These are phyloP conservation scores for Conringia planisiliqua DNA, from an alignment of 345 rosid species.

Conservation along the genomic window DNA sequence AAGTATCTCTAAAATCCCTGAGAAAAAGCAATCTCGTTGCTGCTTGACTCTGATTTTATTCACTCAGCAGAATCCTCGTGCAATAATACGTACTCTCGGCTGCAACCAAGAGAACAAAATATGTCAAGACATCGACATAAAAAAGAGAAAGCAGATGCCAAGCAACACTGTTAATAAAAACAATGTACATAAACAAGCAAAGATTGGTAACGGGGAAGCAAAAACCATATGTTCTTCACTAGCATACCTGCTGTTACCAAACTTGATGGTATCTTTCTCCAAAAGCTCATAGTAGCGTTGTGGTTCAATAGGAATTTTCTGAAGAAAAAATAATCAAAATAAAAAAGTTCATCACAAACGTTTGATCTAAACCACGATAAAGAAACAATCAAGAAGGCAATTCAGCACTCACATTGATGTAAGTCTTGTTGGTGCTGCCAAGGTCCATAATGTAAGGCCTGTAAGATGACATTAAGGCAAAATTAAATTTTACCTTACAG, in stretches of 20 bases:
- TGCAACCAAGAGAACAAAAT: slow-evolving; percentile 37
- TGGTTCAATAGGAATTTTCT: slow-evolving; percentile 83
- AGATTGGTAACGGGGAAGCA: neutral
- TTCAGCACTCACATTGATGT: slow-evolving; percentile 63
- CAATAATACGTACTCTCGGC: slow-evolving; percentile 77
- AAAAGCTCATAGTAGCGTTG: slow-evolving; percentile 87
- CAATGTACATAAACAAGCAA: neutral
- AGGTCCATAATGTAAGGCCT: slow-evolving; percentile 98
- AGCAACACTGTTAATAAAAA: neutral
- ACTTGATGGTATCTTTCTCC: slow-evolving; percentile 90
- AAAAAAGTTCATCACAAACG: slow-evolving; percentile 13
- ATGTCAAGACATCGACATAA: neutral
- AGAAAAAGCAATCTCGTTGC: neutral
- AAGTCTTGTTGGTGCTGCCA: slow-evolving; percentile 95
- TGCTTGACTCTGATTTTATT: neutral
- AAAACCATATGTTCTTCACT: neutral
- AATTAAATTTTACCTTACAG: neutral
- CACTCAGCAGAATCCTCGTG: slow-evolving; percentile 67
- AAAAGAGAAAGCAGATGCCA: neutral
- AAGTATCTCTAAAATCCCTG: neutral
- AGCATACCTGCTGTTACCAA: slow-evolving; percentile 91
- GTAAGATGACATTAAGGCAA: slow-evolving; percentile 16
- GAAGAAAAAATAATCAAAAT: slow-evolving; percentile 39
- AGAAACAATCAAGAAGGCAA: neutral
- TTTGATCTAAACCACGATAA: slow-evolving; percentile 1